A percentile compares a stretch with the other conserved stretches of the same genome.
Evolutionary conservation across 148 eudicot species (phyloP).

Genomic region (Selenicereus undatus): DNA sequence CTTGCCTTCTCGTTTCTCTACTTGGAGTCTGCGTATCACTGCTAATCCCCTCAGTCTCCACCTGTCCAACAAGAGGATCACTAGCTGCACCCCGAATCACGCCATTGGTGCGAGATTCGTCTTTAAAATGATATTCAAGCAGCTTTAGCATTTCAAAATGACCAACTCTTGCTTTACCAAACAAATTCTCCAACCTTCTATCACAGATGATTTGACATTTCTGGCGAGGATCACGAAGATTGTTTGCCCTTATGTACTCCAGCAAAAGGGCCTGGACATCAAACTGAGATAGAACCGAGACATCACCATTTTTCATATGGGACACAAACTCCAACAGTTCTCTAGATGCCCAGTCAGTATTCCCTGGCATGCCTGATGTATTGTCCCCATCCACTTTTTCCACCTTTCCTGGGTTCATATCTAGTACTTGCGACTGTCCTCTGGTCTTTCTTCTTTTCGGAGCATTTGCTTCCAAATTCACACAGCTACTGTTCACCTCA

Average conservation of each 20-base stretch:
- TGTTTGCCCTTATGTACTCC: conserved; percentile 74
- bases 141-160: conserved; percentile 93
- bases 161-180: conserved; percentile 74
- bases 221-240: conserved; percentile 77
- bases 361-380: conserved; percentile 18
- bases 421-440: conserved; percentile 29
- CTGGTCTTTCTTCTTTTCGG: conserved; percentile 44
- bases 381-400: conserved; percentile 30
- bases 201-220: conserved; percentile 90
- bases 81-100: conserved; percentile 47
- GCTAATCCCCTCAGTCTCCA: conserved; percentile 38
- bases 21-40: conserved; percentile 32
- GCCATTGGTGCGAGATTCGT: conserved; percentile 48
- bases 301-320: conserved; percentile 81
- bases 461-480: conserved; percentile 38
- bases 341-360: conserved; percentile 74
- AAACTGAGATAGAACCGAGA: conserved; percentile 63
- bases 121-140: conserved; percentile 67
- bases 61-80: conserved; percentile 37
- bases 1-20: conserved; percentile 54
- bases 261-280: conserved; percentile 81
- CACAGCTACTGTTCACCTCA: conserved; percentile 19
- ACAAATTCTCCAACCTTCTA: conserved; percentile 59
- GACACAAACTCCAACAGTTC: conserved; percentile 84
- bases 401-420: conserved; percentile 23